Percentiles rank a stretch among this genome's conserved stretches.
phyloP scores from a whole-genome alignment of 116 monocot species.

The Zostera marina region DNA sequence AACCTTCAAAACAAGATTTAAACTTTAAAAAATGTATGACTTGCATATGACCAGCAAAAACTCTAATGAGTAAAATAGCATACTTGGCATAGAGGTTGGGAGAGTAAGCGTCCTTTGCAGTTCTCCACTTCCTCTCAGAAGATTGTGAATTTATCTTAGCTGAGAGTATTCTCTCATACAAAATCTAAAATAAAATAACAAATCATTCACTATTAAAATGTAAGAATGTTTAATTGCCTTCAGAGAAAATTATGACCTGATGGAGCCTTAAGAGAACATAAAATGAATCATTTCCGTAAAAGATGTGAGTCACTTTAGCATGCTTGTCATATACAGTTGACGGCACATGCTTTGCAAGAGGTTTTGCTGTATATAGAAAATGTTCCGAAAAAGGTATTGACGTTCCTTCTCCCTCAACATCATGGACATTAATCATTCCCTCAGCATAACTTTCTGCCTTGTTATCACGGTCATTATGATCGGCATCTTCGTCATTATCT shows the following conservation, averaged over 20 bases:
- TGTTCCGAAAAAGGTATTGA: constrained; percentile 57
- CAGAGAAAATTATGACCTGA: constrained; percentile 31
- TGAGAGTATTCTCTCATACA: constrained; percentile 85
- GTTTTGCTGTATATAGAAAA: constrained; percentile 48
- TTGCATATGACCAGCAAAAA: neutral
- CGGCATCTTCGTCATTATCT: constrained; percentile 64
- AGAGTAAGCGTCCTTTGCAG: constrained; percentile 43
- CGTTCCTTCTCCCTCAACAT: constrained; percentile 38
- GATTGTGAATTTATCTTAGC: constrained; percentile 73
- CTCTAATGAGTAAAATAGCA: neutral
- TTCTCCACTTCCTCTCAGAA: constrained; percentile 76
- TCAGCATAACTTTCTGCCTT: constrained; percentile 97
- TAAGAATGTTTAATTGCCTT: neutral
- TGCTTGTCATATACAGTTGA: constrained; percentile 37
- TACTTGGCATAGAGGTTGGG: constrained; percentile 74
- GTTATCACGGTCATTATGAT: constrained; percentile 56
- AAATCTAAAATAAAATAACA: constrained; percentile 43
- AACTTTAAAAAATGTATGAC: neutral
- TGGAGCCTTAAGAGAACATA: constrained; percentile 92
- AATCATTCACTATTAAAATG: neutral
- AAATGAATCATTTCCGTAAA: constrained; percentile 98
- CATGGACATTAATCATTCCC: constrained; percentile 60
- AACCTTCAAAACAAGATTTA: constrained; percentile 33
- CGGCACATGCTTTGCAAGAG: constrained; percentile 82
- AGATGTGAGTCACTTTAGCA: constrained; percentile 41